phyloP scores from a whole-genome alignment of 148 eudicot species.

The Amaranthus hypochondriacus region DNA sequence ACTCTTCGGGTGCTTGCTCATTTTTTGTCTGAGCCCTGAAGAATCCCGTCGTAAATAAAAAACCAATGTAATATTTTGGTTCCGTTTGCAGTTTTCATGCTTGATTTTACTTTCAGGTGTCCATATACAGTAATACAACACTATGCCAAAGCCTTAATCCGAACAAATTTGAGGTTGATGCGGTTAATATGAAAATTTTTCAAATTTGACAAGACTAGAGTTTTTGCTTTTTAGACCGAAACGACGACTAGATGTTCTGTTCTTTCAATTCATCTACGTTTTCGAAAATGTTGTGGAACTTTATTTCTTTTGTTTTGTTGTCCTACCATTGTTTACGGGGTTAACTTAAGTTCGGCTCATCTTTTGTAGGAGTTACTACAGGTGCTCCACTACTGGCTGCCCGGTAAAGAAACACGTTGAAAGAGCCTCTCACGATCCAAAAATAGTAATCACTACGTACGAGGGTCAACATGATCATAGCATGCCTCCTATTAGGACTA shows the following conservation, averaged over 20 bases:
- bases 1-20: slow-evolving; percentile 5
- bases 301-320: too few species aligned
- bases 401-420: slow-evolving; percentile 84
- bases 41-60: not conserved
- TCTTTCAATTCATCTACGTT: too few species aligned
- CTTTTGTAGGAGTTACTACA: slow-evolving; percentile 82
- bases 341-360: slow-evolving; percentile 10
- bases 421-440: slow-evolving; percentile 68
- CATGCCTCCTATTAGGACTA: slow-evolving; percentile 52
- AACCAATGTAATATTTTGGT: not conserved
- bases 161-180: too few species aligned
- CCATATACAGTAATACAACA: too few species aligned
- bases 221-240: too few species aligned
- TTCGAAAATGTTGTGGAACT: too few species aligned
- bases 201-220: too few species aligned
- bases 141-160: too few species aligned
- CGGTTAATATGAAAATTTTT: too few species aligned
- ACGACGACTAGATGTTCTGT: too few species aligned
- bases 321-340: not conserved
- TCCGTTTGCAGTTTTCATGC: not conserved
- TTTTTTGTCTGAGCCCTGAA: not conserved
- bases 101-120: too few species aligned
- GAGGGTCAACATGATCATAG: slow-evolving; percentile 77
- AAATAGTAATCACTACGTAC: slow-evolving; percentile 64
- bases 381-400: slow-evolving; percentile 79